Evolutionary conservation across 2,329 filamentous ascomycete genomes (phyloP).

Genomic region (Achaetomium macrosporum): DNA sequence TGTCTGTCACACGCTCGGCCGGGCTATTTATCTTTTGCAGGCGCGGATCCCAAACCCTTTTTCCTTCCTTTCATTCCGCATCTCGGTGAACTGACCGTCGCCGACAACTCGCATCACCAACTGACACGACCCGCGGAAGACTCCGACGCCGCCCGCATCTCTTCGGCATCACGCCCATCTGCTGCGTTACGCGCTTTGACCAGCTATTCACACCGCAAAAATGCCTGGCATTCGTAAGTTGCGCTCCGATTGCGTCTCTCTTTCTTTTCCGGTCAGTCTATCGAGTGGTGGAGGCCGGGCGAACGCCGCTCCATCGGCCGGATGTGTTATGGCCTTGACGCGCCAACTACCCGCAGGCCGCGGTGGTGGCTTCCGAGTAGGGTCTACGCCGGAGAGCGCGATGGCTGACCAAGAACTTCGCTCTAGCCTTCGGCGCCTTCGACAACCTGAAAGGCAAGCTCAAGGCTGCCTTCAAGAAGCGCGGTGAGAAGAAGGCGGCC

Average conservation of each 20-base stretch:
- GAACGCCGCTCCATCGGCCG: too few relatives aligned
- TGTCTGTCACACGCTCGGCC: conserved; percentile 8
- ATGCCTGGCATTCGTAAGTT: conserved; percentile 51
- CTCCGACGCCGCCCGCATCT: neutral
- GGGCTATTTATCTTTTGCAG: conserved; percentile 10
- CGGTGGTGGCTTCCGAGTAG: neutral
- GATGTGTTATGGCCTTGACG: too few relatives aligned
- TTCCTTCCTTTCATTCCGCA: conserved; percentile 2
- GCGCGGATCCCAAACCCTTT: neutral
- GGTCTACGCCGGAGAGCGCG: neutral
- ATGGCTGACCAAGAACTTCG: neutral
- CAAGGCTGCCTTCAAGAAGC: conserved; percentile 48
- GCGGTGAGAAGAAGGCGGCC: conserved; percentile 31
- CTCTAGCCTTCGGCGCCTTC: conserved; percentile 43
- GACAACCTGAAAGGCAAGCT: conserved; percentile 53
- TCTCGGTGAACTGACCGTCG: neutral
- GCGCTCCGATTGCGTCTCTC: conserved; percentile 21
- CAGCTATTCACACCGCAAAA: conserved; percentile 26
- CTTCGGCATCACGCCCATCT: neutral
- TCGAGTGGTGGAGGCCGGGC: too few relatives aligned
- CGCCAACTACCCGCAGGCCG: too few relatives aligned
- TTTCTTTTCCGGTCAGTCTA: neutral
- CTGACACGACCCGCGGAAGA: neutral
- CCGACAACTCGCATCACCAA: neutral
- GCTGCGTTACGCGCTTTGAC: neutral